phyloP scores from a whole-genome alignment of 805 yeast genomes.

The Sugiyamaella floridensis region DNA sequence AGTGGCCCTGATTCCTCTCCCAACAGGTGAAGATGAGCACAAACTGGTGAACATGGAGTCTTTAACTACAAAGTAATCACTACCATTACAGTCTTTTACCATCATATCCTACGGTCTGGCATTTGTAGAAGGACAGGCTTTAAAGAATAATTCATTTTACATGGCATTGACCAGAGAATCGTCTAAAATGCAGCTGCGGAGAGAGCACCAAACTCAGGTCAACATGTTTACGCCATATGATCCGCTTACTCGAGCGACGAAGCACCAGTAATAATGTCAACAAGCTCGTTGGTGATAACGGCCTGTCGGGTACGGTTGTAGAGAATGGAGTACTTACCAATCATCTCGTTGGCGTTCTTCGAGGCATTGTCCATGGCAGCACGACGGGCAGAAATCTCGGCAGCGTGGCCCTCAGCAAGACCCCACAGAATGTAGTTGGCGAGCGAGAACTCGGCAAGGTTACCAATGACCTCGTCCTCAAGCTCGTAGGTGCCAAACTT shows the following conservation, averaged over 20 bases:
- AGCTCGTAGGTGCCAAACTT: conserved; percentile 76
- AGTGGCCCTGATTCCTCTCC: no score
- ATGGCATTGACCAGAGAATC: not conserved
- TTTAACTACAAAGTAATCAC: no score
- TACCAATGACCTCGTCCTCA: conserved; percentile 48
- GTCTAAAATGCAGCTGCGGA: no score
- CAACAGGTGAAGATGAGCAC: no score
- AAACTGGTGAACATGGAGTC: no score
- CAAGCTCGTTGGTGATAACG: conserved; percentile 97
- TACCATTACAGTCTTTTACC: no score
- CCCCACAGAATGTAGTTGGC: conserved; percentile 88
- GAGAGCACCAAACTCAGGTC: no score
- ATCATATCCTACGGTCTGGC: no score
- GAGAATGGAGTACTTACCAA: conserved; percentile 88
- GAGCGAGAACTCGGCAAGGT: conserved; percentile 74
- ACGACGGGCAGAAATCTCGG: conserved; percentile 97
- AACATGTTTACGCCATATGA: not conserved
- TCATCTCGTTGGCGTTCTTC: conserved; percentile 99
- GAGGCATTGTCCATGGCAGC: conserved; percentile 99
- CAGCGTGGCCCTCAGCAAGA: conserved; percentile 96
- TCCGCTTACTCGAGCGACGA: conserved; percentile 77
- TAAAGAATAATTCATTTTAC: not conserved
- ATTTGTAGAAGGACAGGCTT: no score
- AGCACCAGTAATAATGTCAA: conserved; percentile 99
- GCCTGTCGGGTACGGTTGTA: conserved; percentile 99